A percentile compares a stretch with the other conserved stretches of the same genome.
Conservation (phyloP, 2,329 filamentous ascomycete genomes). For the Verticillium longisporum region DNA sequence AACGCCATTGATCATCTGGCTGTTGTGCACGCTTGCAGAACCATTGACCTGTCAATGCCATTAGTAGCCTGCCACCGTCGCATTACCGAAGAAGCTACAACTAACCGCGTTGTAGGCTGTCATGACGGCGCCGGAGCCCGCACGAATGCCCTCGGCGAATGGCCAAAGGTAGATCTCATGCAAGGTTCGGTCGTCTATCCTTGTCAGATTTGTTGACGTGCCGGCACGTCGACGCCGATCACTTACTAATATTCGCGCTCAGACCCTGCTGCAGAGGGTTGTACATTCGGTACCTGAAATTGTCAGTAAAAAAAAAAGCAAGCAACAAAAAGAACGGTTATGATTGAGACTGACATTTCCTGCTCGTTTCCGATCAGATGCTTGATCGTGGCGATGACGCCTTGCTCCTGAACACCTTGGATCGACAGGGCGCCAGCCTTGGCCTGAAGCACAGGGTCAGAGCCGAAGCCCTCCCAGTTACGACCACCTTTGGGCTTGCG, state of each 20-base stretch:
- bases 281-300: conserved; percentile 41
- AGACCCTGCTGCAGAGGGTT: conserved; percentile 43
- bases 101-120: conserved; percentile 65
- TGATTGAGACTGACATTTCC: conserved; percentile 45
- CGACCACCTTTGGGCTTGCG: conserved; percentile 66
- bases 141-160: conserved; percentile 72
- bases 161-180: conserved; percentile 83
- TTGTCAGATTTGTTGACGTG: background rate
- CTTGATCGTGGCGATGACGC: conserved; percentile 50
- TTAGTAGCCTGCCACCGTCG: background rate
- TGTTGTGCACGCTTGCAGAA: conserved; percentile 56
- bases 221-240: background rate
- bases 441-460: conserved; percentile 68
- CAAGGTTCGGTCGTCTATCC: conserved; percentile 56
- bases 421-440: conserved; percentile 74
- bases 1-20: conserved; percentile 73
- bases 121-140: conserved; percentile 82
- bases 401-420: conserved; percentile 56
- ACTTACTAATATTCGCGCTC: conserved; percentile 68
- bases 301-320: background rate
- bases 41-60: conserved; percentile 49
- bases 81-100: background rate
- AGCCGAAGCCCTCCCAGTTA: conserved; percentile 70
- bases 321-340: background rate
- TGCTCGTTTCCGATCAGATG: conserved; percentile 51